Evolutionary conservation across 192 early-diverging fungal species (phyloP), one percentile per base, ranked within the genome.

Genomic region (Coemansia sp.): DNA sequence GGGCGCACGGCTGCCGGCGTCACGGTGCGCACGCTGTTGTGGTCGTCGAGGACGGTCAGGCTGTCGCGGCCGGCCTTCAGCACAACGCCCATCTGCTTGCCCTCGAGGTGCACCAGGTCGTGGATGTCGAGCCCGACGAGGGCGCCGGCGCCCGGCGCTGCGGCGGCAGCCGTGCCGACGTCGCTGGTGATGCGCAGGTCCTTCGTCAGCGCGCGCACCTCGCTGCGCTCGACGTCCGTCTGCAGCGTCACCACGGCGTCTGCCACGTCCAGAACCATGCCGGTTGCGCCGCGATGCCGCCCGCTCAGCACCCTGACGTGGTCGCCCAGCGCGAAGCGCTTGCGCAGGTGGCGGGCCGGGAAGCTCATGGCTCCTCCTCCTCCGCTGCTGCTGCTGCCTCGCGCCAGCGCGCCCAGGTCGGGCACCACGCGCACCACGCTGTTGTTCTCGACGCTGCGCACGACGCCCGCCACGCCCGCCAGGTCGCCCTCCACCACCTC

Each of bases 231-330:
- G 18, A 90, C 74, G 71, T 93, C 92, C 9, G 90, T 89, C 32
- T 93, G 75, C 47, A 97, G 75, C 5, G 93, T 95, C 42, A 90
- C 89, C 52, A 94, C 87, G 13, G 87, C 90, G 39, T 91, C 92
- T n/a, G 87, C 76, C n/a, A 97, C 87, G 41, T 86, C 87, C 11
- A 98, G 81, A 43, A 99, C 89, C 86, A 97, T 84, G 52, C 98
- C 98, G 6, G 92, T 93, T 61, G 93, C 91, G 47, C 88, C 92
- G 71, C 86, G 85, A 77, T 92, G 91, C 8, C 88, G 86, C 26
- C 98, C 98, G 44, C 91, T 89, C 42, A 93, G 87, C 38, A 99
- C 96, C 75, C 93, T 89, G 61, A 98, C 98, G 65, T 97, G 94
- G 72, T 99, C 94, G 64, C 98, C 98, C 16, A 89, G 83, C 21